These are phyloP conservation scores for Candida ovalis DNA, from an alignment of 805 yeast species.

Conservation along the genomic window DNA sequence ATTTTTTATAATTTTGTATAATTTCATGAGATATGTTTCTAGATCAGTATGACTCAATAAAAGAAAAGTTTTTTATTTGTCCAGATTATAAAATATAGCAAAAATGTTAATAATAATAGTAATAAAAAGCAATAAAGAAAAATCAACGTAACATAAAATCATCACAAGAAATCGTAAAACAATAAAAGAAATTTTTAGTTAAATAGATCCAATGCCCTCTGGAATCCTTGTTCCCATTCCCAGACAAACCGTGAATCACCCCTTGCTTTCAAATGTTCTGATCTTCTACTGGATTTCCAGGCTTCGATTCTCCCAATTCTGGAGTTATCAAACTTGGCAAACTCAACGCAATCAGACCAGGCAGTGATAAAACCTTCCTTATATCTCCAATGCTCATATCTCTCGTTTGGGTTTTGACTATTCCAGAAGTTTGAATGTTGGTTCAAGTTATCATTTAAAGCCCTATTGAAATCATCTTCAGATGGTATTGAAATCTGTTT, in stretches of 20 bases:
- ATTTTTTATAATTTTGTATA: neutral
- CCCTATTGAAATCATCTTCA: constrained; percentile 38
- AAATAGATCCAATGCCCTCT: constrained; percentile 50
- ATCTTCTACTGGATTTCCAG: constrained; percentile 60
- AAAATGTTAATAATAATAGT: neutral
- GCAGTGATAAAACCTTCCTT: constrained; percentile 75
- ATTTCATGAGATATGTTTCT: too few species aligned
- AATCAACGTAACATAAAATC: neutral
- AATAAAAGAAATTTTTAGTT: constrained; percentile 18
- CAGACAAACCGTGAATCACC: constrained; percentile 62
- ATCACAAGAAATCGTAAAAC: too few species aligned
- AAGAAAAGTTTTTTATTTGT: neutral
- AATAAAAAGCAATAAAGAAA: neutral
- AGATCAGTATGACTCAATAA: too few species aligned
- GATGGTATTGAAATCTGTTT: constrained; percentile 32
- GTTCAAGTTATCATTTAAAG: constrained; percentile 33
- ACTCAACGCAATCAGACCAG: constrained; percentile 68
- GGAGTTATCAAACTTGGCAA: constrained; percentile 66
- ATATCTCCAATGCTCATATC: constrained; percentile 78
- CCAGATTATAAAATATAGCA: too few species aligned
- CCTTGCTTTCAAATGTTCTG: constrained; percentile 53
- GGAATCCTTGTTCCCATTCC: constrained; percentile 91
- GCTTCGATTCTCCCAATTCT: constrained; percentile 69
- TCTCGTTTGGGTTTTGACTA: constrained; percentile 47
- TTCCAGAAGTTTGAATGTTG: constrained; percentile 71